Conservation (phyloP, 352 stramenopile species). For the Halophytophthora batemanensis region DNA sequence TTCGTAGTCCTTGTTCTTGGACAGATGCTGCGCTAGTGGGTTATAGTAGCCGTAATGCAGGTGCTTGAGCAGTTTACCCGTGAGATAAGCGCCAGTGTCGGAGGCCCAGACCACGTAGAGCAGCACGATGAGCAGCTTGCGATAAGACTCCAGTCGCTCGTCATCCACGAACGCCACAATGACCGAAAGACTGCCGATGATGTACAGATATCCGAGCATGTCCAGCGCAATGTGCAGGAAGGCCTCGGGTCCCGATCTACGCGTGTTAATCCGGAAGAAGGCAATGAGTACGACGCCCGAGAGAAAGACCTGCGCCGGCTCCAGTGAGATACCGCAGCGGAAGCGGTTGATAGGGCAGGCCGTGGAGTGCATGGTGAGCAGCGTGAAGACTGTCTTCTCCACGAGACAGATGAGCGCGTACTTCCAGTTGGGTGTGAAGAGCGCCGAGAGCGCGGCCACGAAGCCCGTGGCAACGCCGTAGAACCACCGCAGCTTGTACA, state of each 20-base stretch:
- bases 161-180: conserved; percentile 69
- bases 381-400: conserved; percentile 64
- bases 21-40: conserved; percentile 83
- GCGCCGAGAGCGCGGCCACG: conserved; percentile 45
- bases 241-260: conserved; percentile 16
- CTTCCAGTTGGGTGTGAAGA: conserved; percentile 62
- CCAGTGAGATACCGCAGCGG: conserved; percentile 44
- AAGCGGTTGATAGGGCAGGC: conserved; percentile 75
- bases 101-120: conserved; percentile 76
- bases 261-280: conserved; percentile 43
- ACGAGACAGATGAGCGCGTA: conserved; percentile 67
- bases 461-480: conserved; percentile 63
- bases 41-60: conserved; percentile 85
- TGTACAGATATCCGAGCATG: conserved; percentile 65
- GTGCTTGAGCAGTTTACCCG: conserved; percentile 85
- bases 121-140: conserved; percentile 64
- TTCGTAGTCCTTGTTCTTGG: conserved; percentile 96
- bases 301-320: conserved; percentile 49
- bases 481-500: conserved; percentile 55
- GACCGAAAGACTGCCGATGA: conserved; percentile 59
- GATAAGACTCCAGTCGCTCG: conserved; percentile 45
- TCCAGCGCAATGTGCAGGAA: conserved; percentile 58
- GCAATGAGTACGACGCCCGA: conserved; percentile 55
- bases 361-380: conserved; percentile 63
- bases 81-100: conserved; percentile 94